A percentile compares a stretch with the other conserved stretches of the same genome.
Conservation (phyloP, 2,329 filamentous ascomycete genomes). For the Phaeoacremonium minimum region DNA sequence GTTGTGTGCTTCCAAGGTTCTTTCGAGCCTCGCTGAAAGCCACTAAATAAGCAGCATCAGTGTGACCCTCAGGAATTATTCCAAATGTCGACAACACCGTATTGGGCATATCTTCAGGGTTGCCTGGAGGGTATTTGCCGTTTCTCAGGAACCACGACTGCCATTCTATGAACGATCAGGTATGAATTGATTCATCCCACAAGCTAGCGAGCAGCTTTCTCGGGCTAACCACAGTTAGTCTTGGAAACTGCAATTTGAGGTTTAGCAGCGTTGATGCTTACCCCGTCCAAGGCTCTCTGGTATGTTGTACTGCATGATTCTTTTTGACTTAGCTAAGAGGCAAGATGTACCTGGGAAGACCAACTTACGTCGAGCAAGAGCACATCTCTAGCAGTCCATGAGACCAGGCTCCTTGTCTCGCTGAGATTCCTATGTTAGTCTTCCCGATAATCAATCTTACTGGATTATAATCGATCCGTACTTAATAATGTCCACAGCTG, state of each 20-base stretch:
- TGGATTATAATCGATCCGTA: background rate
- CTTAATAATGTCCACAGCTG: slow-evolving; percentile 17
- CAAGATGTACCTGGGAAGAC: background rate
- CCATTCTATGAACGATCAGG: too few relatives aligned
- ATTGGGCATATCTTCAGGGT: too few relatives aligned
- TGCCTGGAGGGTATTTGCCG: too few relatives aligned
- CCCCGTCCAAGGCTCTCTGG: slow-evolving; percentile 17
- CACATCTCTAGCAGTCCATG: slow-evolving; percentile 14
- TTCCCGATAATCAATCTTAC: too few relatives aligned
- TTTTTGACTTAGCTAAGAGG: slow-evolving; percentile 1
- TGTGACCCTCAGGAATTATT: too few relatives aligned
- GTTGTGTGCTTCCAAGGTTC: too few relatives aligned
- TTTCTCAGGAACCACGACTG: too few relatives aligned
- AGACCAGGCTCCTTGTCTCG: slow-evolving; percentile 11
- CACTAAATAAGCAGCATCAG: too few relatives aligned
- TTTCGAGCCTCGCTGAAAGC: too few relatives aligned
- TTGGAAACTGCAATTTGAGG: background rate
- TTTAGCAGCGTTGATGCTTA: slow-evolving; percentile 1
- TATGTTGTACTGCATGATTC: slow-evolving; percentile 19
- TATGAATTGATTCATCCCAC: slow-evolving; percentile 14
- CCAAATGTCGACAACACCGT: too few relatives aligned
- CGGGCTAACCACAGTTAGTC: background rate
- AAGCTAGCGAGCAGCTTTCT: slow-evolving; percentile 14
- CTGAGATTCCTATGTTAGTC: background rate
- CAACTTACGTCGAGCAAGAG: slow-evolving; percentile 15